A percentile compares a stretch with the other conserved stretches of the same genome.
These are phyloP conservation scores for Ceratocystiopsis minuta DNA, from an alignment of 2,329 filamentous ascomycete species.

Conservation along the genomic window DNA sequence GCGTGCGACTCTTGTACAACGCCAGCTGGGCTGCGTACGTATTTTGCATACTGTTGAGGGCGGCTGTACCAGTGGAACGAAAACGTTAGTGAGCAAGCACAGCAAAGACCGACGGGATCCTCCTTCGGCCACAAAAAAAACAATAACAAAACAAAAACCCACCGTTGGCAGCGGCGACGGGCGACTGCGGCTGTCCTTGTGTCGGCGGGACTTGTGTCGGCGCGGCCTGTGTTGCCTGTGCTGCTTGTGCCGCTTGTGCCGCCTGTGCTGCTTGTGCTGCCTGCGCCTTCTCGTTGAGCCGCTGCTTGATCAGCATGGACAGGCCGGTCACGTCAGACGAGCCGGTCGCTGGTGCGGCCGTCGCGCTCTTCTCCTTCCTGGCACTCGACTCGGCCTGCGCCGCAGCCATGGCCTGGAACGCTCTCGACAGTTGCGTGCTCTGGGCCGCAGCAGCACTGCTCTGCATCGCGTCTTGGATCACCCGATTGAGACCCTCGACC, in stretches of 20 bases:
- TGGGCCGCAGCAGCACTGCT: slow-evolving; percentile 3
- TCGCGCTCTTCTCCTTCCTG: background rate
- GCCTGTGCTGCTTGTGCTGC: too few species aligned
- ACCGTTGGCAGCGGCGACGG: slow-evolving; percentile 5
- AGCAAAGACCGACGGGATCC: too few species aligned
- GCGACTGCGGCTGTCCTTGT: slow-evolving; percentile 1
- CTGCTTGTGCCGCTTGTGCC: background rate
- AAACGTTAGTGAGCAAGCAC: background rate
- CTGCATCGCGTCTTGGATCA: slow-evolving; percentile 11
- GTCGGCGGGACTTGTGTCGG: background rate
- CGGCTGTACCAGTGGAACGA: slow-evolving; percentile 1
- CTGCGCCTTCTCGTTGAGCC: slow-evolving; percentile 8
- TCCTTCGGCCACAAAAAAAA: too few species aligned
- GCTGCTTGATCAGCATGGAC: slow-evolving; percentile 13
- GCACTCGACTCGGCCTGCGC: background rate
- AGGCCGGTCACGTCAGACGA: slow-evolving; percentile 11
- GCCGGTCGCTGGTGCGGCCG: background rate
- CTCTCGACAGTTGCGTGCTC: background rate
- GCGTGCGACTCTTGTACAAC: slow-evolving; percentile 4
- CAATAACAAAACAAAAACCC: background rate
- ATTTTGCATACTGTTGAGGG: slow-evolving; percentile 7
- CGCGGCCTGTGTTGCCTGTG: background rate
- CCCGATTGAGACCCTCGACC: slow-evolving; percentile 7
- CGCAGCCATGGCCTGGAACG: background rate
- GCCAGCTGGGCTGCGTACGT: slow-evolving; percentile 7